Percentiles rank a stretch among this genome's conserved stretches.
These are phyloP conservation scores for Dactylis glomerata DNA, from an alignment of 176 grass and related monocot species.

Conservation along the genomic window DNA sequence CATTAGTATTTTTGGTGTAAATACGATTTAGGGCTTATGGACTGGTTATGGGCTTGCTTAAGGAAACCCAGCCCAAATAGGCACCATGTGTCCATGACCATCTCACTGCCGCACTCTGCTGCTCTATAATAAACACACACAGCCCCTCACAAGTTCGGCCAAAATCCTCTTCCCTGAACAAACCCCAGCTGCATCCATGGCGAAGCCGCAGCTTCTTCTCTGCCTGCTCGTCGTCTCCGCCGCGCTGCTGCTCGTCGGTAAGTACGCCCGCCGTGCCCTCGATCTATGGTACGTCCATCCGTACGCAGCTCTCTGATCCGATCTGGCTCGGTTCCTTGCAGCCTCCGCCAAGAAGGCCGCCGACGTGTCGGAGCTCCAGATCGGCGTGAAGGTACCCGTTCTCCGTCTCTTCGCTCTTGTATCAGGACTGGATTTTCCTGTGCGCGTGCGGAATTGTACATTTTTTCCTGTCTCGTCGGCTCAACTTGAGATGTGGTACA, in stretches of 20 bases:
- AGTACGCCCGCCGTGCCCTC: neutral
- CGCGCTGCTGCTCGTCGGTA: constrained; percentile 38
- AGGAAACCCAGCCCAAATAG: too few relatives aligned
- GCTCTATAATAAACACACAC: neutral
- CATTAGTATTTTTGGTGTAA: too few relatives aligned
- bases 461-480: neutral
- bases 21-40: too few relatives aligned
- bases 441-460: neutral
- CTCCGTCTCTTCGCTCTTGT: neutral
- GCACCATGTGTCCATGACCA: too few relatives aligned
- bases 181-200: constrained; percentile 35
- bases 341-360: constrained; percentile 75
- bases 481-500: neutral
- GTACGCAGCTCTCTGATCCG: constrained; percentile 21
- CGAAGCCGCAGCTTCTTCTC: constrained; percentile 38
- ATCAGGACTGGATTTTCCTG: neutral
- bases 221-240: constrained; percentile 14
- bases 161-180: neutral
- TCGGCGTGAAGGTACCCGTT: constrained; percentile 76
- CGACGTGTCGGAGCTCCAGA: constrained; percentile 90
- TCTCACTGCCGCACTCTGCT: neutral
- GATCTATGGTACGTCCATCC: neutral
- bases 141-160: neutral
- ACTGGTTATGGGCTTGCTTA: too few relatives aligned
- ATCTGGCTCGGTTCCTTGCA: constrained; percentile 34